Evolutionary conservation across 2,329 filamentous ascomycete genomes (phyloP).

Genomic region (Aureobasidium subglaciale): DNA sequence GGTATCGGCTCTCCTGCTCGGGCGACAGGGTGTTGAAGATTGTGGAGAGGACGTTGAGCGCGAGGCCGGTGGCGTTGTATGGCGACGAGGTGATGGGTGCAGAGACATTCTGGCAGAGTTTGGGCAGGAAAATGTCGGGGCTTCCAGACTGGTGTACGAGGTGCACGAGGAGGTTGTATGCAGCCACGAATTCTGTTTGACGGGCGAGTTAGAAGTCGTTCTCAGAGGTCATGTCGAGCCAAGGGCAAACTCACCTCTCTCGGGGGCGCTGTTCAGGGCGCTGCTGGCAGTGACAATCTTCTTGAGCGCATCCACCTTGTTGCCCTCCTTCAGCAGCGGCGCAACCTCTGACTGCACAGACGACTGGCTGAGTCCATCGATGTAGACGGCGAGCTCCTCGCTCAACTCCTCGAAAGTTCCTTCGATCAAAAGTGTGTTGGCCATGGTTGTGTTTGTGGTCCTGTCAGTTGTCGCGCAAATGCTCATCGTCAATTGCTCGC

Average conservation of each 20-base stretch:
- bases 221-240: too few relatives aligned
- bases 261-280: constrained; percentile 74
- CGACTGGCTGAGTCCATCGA: constrained; percentile 70
- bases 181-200: constrained; percentile 80
- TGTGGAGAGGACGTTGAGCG: constrained; percentile 84
- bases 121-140: constrained; percentile 75
- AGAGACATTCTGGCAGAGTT: constrained; percentile 81
- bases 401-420: constrained; percentile 88
- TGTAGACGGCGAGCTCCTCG: constrained; percentile 89
- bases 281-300: constrained; percentile 77
- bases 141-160: constrained; percentile 81
- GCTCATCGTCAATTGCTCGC: neutral
- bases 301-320: constrained; percentile 62
- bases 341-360: constrained; percentile 57
- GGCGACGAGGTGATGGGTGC: constrained; percentile 82
- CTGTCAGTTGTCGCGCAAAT: neutral
- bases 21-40: constrained; percentile 89
- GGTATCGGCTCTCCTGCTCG: constrained; percentile 72
- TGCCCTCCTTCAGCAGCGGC: constrained; percentile 56
- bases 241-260: constrained; percentile 70
- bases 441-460: constrained; percentile 10
- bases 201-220: neutral
- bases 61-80: constrained; percentile 74
- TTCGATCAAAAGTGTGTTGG: constrained; percentile 56
- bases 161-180: constrained; percentile 95